These are phyloP conservation scores for Antitrichia curtipendula DNA, from an alignment of 225 moss, liverwort and hornwort species.

Conservation along the genomic window DNA sequence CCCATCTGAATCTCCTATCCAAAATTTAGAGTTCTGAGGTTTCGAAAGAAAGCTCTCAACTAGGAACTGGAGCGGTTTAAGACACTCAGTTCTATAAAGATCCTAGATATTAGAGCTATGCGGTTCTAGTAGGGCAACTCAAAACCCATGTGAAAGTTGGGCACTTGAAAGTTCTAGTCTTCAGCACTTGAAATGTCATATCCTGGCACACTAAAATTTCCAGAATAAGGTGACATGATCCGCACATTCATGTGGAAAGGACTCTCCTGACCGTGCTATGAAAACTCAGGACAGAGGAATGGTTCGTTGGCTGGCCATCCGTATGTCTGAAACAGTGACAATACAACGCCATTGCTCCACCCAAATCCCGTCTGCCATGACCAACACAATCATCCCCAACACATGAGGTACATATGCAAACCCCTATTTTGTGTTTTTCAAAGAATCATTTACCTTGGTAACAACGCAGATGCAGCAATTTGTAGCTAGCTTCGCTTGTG, in stretches of 20 bases:
- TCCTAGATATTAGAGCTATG: background rate
- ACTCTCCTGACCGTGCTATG: background rate
- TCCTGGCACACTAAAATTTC: background rate
- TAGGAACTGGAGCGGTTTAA: background rate
- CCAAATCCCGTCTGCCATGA: conserved; percentile 29
- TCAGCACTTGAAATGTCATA: background rate
- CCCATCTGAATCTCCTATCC: background rate
- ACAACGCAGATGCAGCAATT: background rate
- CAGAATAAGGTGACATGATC: background rate
- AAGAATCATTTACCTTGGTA: background rate
- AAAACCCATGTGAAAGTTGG: background rate
- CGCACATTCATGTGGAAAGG: background rate
- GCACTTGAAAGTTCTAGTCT: background rate
- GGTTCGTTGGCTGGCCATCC: conserved; percentile 17
- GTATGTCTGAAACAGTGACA: conserved; percentile 14
- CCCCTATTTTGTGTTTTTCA: background rate
- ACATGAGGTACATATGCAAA: background rate
- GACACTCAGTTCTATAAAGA: background rate
- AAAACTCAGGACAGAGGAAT: conserved; percentile 1
- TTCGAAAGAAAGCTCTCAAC: background rate
- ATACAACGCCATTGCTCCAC: conserved; percentile 29
- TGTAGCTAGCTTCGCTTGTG: background rate
- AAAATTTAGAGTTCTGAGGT: background rate
- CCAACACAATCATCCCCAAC: background rate
- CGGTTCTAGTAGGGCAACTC: background rate